phyloP scores from a whole-genome alignment of 495 filamentous ascomycete genomes.

The Hyaloscypha finlandica region DNA sequence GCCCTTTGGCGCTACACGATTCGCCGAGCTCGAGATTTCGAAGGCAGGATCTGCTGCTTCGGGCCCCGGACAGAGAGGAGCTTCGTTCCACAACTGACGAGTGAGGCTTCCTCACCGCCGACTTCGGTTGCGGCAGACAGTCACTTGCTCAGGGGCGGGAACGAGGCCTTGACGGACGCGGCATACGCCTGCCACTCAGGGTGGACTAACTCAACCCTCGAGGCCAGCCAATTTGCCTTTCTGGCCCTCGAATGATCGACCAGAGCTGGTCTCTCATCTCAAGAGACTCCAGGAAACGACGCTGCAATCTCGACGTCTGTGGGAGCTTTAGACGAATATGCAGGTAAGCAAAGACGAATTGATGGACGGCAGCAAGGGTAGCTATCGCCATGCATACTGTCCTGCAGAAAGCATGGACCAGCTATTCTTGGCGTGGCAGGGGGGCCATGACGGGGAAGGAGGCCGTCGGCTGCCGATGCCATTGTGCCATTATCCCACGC shows the following conservation, averaged over 20 bases:
- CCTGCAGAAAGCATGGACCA: slow-evolving; percentile 29
- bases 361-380: slow-evolving; percentile 23
- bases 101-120: slow-evolving; percentile 23
- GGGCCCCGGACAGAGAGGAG: not conserved
- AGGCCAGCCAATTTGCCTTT: not conserved
- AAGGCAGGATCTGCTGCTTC: slow-evolving; percentile 9
- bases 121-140: slow-evolving; percentile 12
- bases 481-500: not conserved
- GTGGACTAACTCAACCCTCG: not conserved
- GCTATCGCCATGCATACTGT: slow-evolving; percentile 25
- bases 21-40: slow-evolving; percentile 21
- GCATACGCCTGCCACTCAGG: not conserved
- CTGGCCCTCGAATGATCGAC: not conserved
- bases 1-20: slow-evolving; percentile 29
- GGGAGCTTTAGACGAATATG: slow-evolving; percentile 21
- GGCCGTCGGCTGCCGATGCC: slow-evolving; percentile 17
- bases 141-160: not conserved
- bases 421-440: not conserved
- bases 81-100: slow-evolving; percentile 17
- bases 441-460: slow-evolving; percentile 6
- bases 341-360: slow-evolving; percentile 25
- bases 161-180: not conserved
- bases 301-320: slow-evolving; percentile 10
- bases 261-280: not conserved
- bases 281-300: not conserved